Evolutionary conservation across 2,329 filamentous ascomycete genomes (phyloP).

Genomic region (Biscogniauxia sp.): DNA sequence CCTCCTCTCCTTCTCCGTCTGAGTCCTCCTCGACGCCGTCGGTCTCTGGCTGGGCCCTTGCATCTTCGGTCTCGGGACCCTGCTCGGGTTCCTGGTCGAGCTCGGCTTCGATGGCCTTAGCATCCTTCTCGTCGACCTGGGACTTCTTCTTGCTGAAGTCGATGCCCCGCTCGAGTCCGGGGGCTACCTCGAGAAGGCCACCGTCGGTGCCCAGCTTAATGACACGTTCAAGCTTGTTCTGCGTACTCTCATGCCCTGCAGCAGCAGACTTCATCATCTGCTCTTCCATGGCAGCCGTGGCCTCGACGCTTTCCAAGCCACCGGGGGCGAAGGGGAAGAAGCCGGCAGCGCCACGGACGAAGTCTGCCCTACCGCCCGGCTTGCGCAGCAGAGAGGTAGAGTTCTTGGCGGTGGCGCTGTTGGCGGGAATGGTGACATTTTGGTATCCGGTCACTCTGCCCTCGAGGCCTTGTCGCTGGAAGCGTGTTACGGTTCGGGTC

Average conservation of each 20-base stretch:
- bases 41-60: slow-evolving; percentile 25
- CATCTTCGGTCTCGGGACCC: slow-evolving; percentile 31
- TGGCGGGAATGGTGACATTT: slow-evolving; percentile 88
- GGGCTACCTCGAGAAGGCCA: slow-evolving; percentile 76
- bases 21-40: slow-evolving; percentile 33
- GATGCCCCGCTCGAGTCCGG: slow-evolving; percentile 77
- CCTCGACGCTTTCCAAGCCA: slow-evolving; percentile 82
- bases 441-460: slow-evolving; percentile 90
- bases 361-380: slow-evolving; percentile 82
- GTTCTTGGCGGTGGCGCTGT: slow-evolving; percentile 89
- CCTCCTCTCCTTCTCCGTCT: slow-evolving; percentile 50
- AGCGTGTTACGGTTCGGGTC: slow-evolving; percentile 90
- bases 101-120: slow-evolving; percentile 56
- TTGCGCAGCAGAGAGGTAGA: slow-evolving; percentile 87
- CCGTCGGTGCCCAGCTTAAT: slow-evolving; percentile 79
- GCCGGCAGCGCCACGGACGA: slow-evolving; percentile 87
- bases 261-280: slow-evolving; percentile 59
- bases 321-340: slow-evolving; percentile 95
- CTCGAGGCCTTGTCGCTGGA: slow-evolving; percentile 86
- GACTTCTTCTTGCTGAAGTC: slow-evolving; percentile 62
- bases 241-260: slow-evolving; percentile 41
- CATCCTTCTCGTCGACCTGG: slow-evolving; percentile 57
- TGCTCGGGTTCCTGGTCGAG: slow-evolving; percentile 48
- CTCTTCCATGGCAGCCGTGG: slow-evolving; percentile 79
- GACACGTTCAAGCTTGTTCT: slow-evolving; percentile 71